Conservation (phyloP, 345 rosid species). For the Eucalyptus tenuipes region DNA sequence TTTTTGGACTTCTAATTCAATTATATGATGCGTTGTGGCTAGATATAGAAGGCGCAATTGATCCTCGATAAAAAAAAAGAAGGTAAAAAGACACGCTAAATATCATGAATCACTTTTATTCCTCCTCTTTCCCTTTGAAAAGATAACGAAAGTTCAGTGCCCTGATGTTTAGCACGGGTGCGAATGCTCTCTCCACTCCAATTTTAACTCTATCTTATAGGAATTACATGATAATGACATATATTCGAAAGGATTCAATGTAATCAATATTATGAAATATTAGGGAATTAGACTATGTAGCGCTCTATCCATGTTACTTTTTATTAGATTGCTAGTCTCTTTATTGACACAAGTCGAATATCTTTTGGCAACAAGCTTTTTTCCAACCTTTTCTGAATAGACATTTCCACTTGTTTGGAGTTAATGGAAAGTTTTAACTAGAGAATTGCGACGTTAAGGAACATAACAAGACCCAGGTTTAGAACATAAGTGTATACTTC, state of each 20-base stretch:
- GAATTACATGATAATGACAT: not conserved
- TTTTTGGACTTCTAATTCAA: not conserved
- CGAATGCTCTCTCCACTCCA: not conserved
- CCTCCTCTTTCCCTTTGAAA: not conserved
- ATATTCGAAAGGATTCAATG: not conserved
- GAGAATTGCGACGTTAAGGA: not conserved
- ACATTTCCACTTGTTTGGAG: not conserved
- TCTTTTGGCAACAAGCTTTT: not conserved
- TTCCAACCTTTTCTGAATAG: not conserved
- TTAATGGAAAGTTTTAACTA: not conserved
- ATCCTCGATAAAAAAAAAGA: not conserved
- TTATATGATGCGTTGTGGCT: not conserved
- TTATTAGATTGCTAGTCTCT: not conserved
- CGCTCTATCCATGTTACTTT: not conserved
- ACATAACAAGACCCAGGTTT: not conserved
- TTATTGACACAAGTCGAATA: not conserved
- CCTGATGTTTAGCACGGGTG: not conserved
- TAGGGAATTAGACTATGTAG: not conserved
- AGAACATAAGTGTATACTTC: not conserved
- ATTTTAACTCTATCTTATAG: not conserved
- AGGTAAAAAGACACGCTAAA: no score
- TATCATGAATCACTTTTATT: not conserved
- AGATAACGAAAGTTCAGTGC: not conserved
- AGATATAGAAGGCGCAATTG: accelerated
- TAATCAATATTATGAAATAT: not conserved